Base-by-base conservation (phyloP, 768 basidiomycete genomes). In the Postia placenta region DNA sequence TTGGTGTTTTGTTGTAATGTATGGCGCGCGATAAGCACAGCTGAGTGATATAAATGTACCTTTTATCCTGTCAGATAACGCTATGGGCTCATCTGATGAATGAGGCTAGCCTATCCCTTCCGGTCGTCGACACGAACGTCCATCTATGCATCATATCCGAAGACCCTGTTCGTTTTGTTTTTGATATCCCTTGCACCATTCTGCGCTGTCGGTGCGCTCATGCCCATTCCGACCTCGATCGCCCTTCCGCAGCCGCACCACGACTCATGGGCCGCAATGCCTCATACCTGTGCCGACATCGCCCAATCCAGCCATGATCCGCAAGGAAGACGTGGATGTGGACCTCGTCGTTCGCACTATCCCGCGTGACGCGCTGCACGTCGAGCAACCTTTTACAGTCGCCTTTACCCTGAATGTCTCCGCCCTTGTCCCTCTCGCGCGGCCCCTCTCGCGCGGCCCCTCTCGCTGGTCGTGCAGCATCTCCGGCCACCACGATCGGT, bases 401-500 rank as follows among this genome's bases (percentile, higher is more conserved):
- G 59, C 65, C 11, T 76, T 83, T 42, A 69, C 74, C 2, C 65
- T 89, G 12, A 72, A 74, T 20, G 60, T 84, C 23, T 73, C 79
- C 3, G 73, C 75, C 7, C 55, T 64, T 5, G 57, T 76, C n/a
- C 71, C 72, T 3, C 52, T 67, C 27, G 63, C 63, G 20, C 60
- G 58, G 27, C 61, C 46, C 50, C 49, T 58, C 17, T 39, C 51
- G 1, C 55, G 57, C 9, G 81, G 20, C 60, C 69, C 5, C 55
- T 83, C 23, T 64, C 65, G 11, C 64, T 90, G 23, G 83, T 74
- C 15, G 72, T 89, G 5, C 89, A 92, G 56, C 85, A 86, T 56
- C 65, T 87, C 12, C 73, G 75, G 38, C 72, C 74, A 17, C 69
- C 70, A 14, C 70, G 63, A 9, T 52, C 55, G 19, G 45, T 56